Evolutionary conservation across 1,284 basidiomycete genomes (phyloP).

Genomic region (Austroboletus olivaceoglutinosus): DNA sequence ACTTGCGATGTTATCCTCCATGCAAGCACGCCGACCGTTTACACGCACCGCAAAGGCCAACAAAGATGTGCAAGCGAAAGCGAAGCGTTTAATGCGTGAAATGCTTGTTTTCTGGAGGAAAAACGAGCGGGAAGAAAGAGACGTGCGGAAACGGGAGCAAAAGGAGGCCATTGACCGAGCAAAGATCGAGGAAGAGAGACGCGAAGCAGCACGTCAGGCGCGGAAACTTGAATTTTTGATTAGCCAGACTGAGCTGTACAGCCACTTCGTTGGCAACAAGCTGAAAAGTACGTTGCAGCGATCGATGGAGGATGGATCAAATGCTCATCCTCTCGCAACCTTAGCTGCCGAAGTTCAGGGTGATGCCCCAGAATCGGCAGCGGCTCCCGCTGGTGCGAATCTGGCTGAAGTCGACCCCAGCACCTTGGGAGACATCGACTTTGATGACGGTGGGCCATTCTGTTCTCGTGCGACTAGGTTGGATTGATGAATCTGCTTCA

Average conservation of each 20-base stretch:
- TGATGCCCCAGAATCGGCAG: slow-evolving; percentile 46
- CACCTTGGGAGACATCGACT: slow-evolving; percentile 80
- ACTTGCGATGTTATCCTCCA: slow-evolving; percentile 72
- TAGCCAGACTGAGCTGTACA: slow-evolving; percentile 98
- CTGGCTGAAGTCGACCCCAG: slow-evolving; percentile 51
- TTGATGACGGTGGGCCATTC: slow-evolving; percentile 77
- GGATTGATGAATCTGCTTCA: slow-evolving; percentile 3
- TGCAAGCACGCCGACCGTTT: slow-evolving; percentile 80
- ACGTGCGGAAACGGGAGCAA: slow-evolving; percentile 91
- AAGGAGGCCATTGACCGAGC: slow-evolving; percentile 90
- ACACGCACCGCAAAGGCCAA: slow-evolving; percentile 78
- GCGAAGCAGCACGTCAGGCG: slow-evolving; percentile 93
- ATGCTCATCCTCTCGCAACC: slow-evolving; percentile 19
- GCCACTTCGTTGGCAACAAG: slow-evolving; percentile 98
- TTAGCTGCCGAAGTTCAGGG: slow-evolving; percentile 89
- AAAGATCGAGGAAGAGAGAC: slow-evolving; percentile 93
- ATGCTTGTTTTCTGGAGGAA: slow-evolving; percentile 98
- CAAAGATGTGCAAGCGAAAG: slow-evolving; percentile 88
- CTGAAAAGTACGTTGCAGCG: slow-evolving; percentile 75
- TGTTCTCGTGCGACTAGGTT: background rate
- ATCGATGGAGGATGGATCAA: slow-evolving; percentile 7
- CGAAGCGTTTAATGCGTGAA: slow-evolving; percentile 87
- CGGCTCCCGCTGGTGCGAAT: slow-evolving; percentile 58
- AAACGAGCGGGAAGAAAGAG: slow-evolving; percentile 95
- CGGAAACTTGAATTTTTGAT: slow-evolving; percentile 99